phyloP scores from a whole-genome alignment of 768 basidiomycete species.

The Boletus rufocinnamomeus region DNA sequence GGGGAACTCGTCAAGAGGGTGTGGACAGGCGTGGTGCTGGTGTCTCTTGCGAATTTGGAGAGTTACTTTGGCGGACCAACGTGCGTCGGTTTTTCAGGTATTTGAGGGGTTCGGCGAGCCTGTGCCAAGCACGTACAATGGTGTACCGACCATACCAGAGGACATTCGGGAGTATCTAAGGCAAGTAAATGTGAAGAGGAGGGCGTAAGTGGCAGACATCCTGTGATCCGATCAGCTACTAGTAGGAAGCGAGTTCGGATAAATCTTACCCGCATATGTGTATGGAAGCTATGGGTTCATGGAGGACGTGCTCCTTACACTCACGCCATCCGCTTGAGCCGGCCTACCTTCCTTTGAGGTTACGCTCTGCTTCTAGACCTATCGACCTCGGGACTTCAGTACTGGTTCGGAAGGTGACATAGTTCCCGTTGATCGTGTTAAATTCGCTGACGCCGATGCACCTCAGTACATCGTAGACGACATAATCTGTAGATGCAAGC shows the following conservation, averaged over 20 bases:
- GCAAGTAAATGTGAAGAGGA: conserved; percentile 23
- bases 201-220: conserved; percentile 69
- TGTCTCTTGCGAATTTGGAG: not conserved
- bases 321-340: not conserved
- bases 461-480: too few species aligned
- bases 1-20: conserved; percentile 17
- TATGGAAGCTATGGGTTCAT: not conserved
- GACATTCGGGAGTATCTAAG: conserved; percentile 26
- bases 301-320: not conserved
- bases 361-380: not conserved
- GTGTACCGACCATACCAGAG: conserved; percentile 16
- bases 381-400: too few species aligned
- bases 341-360: too few species aligned
- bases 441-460: too few species aligned
- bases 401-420: too few species aligned
- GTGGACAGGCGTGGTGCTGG: conserved; percentile 31
- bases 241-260: conserved; percentile 20
- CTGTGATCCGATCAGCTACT: conserved; percentile 36
- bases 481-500: too few species aligned
- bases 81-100: conserved; percentile 9
- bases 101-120: conserved; percentile 30
- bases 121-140: conserved; percentile 25
- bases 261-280: conserved; percentile 56
- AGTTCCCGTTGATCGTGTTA: too few species aligned
- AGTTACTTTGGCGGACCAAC: not conserved